These are phyloP conservation scores for Rhododendron simsii DNA, from an alignment of 148 eudicot genomes.

Conservation along the genomic window DNA sequence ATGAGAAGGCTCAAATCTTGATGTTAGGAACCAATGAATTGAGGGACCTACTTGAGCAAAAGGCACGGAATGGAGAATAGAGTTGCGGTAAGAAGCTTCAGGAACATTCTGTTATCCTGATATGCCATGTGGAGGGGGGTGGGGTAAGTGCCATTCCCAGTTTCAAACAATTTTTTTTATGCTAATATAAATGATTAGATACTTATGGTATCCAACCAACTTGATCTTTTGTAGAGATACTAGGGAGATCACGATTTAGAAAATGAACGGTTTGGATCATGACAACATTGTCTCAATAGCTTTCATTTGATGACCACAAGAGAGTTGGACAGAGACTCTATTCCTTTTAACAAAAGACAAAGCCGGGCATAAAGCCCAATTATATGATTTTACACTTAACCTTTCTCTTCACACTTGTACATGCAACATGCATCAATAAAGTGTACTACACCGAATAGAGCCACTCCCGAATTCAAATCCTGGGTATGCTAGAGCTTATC, in stretches of 20 bases:
- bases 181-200: neutral
- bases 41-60: neutral
- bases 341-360: too few species aligned
- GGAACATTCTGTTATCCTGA: neutral
- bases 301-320: neutral
- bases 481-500: neutral
- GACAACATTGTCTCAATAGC: neutral
- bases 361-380: neutral
- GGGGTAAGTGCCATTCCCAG: neutral
- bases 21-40: neutral
- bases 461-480: neutral
- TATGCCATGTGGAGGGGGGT: neutral
- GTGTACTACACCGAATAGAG: neutral
- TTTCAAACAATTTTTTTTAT: neutral
- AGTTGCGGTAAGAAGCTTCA: neutral
- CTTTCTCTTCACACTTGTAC: neutral
- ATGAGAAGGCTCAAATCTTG: neutral
- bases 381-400: neutral
- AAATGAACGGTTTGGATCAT: neutral
- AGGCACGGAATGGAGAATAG: neutral
- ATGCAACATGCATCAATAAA: neutral
- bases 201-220: neutral
- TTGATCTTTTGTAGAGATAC: neutral
- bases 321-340: neutral
- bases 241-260: neutral